phyloP scores from a whole-genome alignment of 1,284 basidiomycete species.

The Uromyces viciae-fabae region DNA sequence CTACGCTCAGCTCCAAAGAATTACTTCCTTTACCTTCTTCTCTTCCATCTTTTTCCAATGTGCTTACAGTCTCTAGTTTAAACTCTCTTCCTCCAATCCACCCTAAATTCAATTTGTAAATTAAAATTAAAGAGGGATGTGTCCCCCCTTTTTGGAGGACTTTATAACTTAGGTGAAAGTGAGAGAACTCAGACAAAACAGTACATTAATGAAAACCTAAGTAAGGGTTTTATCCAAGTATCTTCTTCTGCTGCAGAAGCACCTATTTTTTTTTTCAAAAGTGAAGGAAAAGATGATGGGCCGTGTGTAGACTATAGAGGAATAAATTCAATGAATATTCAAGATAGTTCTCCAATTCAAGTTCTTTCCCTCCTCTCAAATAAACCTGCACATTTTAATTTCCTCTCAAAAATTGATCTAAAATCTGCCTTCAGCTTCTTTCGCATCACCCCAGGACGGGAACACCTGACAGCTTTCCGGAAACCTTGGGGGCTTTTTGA shows the following conservation, averaged over 20 bases:
- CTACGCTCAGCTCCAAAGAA: not conserved
- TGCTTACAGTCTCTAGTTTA: not conserved
- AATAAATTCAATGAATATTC: conserved; percentile 46
- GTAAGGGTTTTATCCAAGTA: conserved; percentile 22
- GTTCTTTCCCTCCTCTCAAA: not conserved
- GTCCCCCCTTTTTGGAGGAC: not conserved
- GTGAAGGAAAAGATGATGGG: conserved; percentile 19
- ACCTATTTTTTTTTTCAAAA: conserved; percentile 31
- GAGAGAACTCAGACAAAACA: not conserved
- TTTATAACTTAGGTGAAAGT: not conserved
- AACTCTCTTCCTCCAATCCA: not conserved
- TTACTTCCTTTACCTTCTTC: not conserved
- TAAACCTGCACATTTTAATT: not conserved
- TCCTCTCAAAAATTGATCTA: conserved; percentile 52
- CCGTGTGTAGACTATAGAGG: conserved; percentile 47
- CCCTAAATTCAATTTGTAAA: not conserved
- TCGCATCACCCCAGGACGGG: conserved; percentile 46
- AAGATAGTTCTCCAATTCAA: conserved; percentile 42
- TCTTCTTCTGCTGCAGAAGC: conserved; percentile 24
- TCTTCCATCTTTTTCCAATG: not conserved
- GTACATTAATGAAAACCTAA: conserved; percentile 14
- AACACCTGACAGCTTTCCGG: conserved; percentile 50
- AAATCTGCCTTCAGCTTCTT: conserved; percentile 52
- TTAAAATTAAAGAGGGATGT: conserved; percentile 4
- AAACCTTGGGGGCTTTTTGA: conserved; percentile 56